phyloP scores from a whole-genome alignment of 192 early-diverging fungal genomes.

The Geosiphon pyriformis region DNA sequence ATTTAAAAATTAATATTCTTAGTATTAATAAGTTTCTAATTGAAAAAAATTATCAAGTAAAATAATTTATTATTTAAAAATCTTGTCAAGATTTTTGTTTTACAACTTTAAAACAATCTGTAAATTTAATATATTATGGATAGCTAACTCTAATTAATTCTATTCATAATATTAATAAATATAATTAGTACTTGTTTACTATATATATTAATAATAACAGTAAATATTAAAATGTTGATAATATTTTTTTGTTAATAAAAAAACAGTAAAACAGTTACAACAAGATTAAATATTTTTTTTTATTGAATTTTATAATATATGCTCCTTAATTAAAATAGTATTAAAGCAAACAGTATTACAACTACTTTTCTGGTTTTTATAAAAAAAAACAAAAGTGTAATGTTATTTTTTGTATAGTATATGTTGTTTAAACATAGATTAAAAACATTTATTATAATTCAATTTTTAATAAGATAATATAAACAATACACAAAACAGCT shows the following conservation, averaged over 20 bases:
- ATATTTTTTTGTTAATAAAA: not conserved
- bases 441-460: not conserved
- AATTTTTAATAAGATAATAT: not conserved
- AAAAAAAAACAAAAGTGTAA: slow-evolving; percentile 12
- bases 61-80: slow-evolving; percentile 1
- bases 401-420: slow-evolving; percentile 17
- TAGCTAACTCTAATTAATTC: not conserved
- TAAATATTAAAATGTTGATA: not conserved
- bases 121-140: not conserved
- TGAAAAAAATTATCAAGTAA: slow-evolving; percentile 9
- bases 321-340: slow-evolving; percentile 1
- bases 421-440: slow-evolving; percentile 21
- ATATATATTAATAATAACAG: not conserved
- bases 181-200: not conserved
- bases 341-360: slow-evolving; percentile 4
- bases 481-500: not conserved
- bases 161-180: not conserved
- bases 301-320: slow-evolving; percentile 12
- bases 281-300: not conserved
- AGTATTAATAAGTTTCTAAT: not conserved
- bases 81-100: slow-evolving; percentile 20
- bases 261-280: not conserved
- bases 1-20: slow-evolving; percentile 8
- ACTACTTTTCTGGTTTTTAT: slow-evolving; percentile 3
- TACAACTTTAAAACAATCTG: not conserved